These are phyloP conservation scores for Rhizoclosmatium globosum DNA, from an alignment of 192 early-diverging fungal species.

Conservation along the genomic window DNA sequence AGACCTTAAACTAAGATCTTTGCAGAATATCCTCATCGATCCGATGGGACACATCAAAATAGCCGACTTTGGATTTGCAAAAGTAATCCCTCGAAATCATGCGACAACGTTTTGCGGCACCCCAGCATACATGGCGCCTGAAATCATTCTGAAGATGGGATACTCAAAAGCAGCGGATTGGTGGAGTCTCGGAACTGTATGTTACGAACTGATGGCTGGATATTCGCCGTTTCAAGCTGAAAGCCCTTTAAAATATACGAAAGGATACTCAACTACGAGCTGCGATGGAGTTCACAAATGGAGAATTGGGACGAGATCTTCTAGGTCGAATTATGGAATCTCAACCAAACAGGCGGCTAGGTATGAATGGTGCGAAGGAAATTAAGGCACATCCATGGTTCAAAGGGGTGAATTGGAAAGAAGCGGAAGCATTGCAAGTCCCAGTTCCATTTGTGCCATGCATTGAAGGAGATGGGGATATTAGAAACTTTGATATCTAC, in stretches of 20 bases:
- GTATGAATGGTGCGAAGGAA: slow-evolving; percentile 43
- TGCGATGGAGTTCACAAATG: slow-evolving; percentile 45
- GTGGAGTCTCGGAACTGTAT: slow-evolving; percentile 52
- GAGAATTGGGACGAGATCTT: slow-evolving; percentile 25
- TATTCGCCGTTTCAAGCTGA: slow-evolving; percentile 54
- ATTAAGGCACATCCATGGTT: slow-evolving; percentile 49
- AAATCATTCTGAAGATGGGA: slow-evolving; percentile 51
- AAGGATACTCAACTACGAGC: slow-evolving; percentile 44
- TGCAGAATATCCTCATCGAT: slow-evolving; percentile 69
- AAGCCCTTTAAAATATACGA: slow-evolving; percentile 49
- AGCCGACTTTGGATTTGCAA: slow-evolving; percentile 73
- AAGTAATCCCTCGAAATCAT: slow-evolving; percentile 66
- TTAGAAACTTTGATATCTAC: slow-evolving; percentile 50
- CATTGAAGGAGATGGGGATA: slow-evolving; percentile 43
- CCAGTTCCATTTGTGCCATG: slow-evolving; percentile 45
- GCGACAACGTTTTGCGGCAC: slow-evolving; percentile 23
- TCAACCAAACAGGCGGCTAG: slow-evolving; percentile 36
- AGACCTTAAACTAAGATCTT: not conserved
- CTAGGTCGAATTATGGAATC: slow-evolving; percentile 26
- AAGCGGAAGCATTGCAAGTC: not conserved
- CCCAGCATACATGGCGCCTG: slow-evolving; percentile 58
- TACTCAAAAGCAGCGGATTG: slow-evolving; percentile 54
- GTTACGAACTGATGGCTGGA: slow-evolving; percentile 56
- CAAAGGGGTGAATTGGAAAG: slow-evolving; percentile 36
- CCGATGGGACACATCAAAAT: slow-evolving; percentile 73